Evolutionary conservation across 306 rosid species (phyloP), one percentile per base, ranked within the genome.

Genomic region (Dryas alaskensis): DNA sequence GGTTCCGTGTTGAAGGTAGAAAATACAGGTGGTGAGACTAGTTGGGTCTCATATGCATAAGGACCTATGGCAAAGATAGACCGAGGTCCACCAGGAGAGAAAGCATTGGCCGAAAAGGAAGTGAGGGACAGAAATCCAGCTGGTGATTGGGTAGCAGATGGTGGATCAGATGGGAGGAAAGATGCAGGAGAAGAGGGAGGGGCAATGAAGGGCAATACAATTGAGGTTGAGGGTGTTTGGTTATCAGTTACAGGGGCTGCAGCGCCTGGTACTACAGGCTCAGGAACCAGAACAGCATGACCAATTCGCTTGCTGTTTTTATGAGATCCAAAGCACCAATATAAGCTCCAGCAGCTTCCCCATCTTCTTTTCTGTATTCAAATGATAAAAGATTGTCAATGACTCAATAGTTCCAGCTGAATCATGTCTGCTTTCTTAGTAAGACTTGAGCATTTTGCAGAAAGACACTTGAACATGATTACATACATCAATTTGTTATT

Each of bases 101-200:
- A 91, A 44, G 90, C 83, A 84, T 87, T 94, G 69, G 77, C 88
- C 9, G 98, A 72, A 53, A 91, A 91, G 76, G 94, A 77, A 66
- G 85, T 65, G 65, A 89, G 88, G 9, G 98, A 91, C 76, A 94
- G 83, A 68, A 86, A 82, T 71, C 96, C 97, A 22, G 85, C 88
- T 0, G 99, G 99, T 51, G 97, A 89, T 60, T 94, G 99, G 48
- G 88, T 79, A 40, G 91, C 80, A 13, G 99, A 94, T 19, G 97
- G 83, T 52, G 99, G 96, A 77, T 86, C 98, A 16, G 97, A 94
- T 75, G 87, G 96, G 73, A 91, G 91, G 76, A 91, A 88, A 57
- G 98, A 93, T 4, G 95, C 96, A 44, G 99, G 99, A 83, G 99
- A 94, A 72, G 99, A 94, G 4, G 99, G 97, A 74, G 99, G 98